Percentiles rank a stretch among this genome's conserved stretches.
These are phyloP conservation scores for Eutypella sp. DNA, from an alignment of 2,329 filamentous ascomycete genomes.

Conservation along the genomic window DNA sequence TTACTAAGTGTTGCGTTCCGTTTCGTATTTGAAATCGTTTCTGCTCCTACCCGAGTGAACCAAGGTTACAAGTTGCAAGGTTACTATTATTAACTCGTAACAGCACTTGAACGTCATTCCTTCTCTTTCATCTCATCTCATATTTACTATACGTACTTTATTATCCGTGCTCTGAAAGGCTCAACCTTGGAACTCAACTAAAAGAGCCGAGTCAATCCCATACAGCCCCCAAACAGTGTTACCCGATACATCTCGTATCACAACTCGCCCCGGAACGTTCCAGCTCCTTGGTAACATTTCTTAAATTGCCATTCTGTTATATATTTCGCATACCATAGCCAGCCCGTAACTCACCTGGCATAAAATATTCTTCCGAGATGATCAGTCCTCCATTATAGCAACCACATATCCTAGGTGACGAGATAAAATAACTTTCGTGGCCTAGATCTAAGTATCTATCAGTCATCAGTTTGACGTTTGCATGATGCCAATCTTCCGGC, in stretches of 20 bases:
- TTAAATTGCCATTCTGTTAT: background rate
- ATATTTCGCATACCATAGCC: background rate
- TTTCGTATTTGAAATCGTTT: constrained; percentile 3
- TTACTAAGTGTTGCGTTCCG: background rate
- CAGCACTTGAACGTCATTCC: constrained; percentile 1
- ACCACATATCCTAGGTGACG: background rate
- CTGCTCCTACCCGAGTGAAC: too few relatives aligned
- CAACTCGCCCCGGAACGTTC: too few relatives aligned
- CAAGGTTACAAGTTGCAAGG: too few relatives aligned
- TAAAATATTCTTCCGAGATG: background rate
- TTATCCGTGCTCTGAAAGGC: background rate
- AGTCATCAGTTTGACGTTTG: too few relatives aligned
- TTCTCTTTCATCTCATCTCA: background rate
- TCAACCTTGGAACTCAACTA: too few relatives aligned
- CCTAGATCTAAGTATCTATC: background rate
- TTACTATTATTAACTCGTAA: too few relatives aligned
- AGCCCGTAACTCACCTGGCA: background rate
- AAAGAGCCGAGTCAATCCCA: background rate
- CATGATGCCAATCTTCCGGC: constrained; percentile 55
- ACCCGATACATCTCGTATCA: too few relatives aligned
- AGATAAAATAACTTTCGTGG: background rate
- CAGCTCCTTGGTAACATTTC: background rate
- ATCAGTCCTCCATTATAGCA: background rate
- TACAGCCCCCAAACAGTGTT: too few relatives aligned
- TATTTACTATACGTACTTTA: background rate